Percentiles rank a stretch among this genome's conserved stretches.
These are phyloP conservation scores for Antitrichia curtipendula DNA, from an alignment of 225 moss, liverwort and hornwort genomes.

Conservation along the genomic window DNA sequence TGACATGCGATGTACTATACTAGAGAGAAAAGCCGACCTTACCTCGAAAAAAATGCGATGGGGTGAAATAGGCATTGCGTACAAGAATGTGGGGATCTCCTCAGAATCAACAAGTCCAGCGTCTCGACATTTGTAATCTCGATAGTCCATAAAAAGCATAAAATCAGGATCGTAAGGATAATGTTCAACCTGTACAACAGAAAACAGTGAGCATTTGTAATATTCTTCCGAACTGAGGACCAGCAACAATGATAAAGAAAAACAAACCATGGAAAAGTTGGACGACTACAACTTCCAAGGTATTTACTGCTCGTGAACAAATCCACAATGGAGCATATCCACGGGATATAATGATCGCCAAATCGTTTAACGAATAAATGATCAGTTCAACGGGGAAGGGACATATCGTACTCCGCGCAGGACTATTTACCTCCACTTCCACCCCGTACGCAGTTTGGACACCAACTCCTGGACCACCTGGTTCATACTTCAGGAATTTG, in stretches of 20 bases:
- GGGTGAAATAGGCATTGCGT: constrained; percentile 84
- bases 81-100: constrained; percentile 77
- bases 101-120: constrained; percentile 29
- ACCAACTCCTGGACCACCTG: constrained; percentile 84
- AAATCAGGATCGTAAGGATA: constrained; percentile 75
- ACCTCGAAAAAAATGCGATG: constrained; percentile 94
- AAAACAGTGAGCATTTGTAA: not conserved
- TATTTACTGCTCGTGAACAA: not conserved
- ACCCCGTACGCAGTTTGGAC: constrained; percentile 97
- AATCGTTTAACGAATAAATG: not conserved
- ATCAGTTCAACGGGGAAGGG: not conserved
- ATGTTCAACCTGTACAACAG: constrained; percentile 60
- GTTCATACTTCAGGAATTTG: constrained; percentile 76
- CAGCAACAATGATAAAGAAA: not conserved
- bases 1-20: not conserved
- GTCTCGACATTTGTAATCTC: constrained; percentile 65
- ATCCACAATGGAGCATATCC: not conserved
- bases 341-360: not conserved
- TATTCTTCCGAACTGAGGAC: not conserved
- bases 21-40: not conserved
- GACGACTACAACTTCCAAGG: not conserved
- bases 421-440: constrained; percentile 76
- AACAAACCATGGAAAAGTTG: not conserved
- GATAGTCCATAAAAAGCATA: constrained; percentile 99
- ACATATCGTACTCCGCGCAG: not conserved